Evolutionary conservation across 176 grass and related monocot species (phyloP).

Genomic region (Carex kokanica): DNA sequence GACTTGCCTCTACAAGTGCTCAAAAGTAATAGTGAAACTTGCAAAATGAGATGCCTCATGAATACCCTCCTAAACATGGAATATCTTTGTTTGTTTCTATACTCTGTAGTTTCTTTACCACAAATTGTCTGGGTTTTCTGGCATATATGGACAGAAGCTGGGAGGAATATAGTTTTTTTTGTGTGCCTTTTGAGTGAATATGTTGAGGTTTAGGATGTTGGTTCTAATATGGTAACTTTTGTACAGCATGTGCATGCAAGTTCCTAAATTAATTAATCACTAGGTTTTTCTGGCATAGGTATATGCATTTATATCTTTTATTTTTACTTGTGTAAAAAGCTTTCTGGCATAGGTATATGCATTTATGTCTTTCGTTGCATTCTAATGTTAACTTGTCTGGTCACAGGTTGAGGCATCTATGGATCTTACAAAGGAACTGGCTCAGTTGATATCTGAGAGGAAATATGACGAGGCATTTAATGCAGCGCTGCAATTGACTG

Average conservation of each 20-base stretch:
- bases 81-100: neutral
- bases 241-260: neutral
- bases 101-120: neutral
- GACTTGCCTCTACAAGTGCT: neutral
- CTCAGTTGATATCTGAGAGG: conserved; percentile 54
- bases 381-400: conserved; percentile 21
- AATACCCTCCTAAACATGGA: conserved; percentile 3
- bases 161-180: neutral
- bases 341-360: no score
- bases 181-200: neutral
- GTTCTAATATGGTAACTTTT: neutral
- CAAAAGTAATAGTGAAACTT: neutral
- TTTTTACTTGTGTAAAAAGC: neutral
- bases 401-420: conserved; percentile 64
- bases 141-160: neutral
- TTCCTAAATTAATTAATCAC: neutral
- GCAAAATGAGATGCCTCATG: neutral
- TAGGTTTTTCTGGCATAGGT: neutral
- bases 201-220: neutral
- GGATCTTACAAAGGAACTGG: conserved; percentile 67
- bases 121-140: neutral
- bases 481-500: conserved; percentile 83
- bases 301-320: neutral
- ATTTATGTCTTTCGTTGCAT: no score
- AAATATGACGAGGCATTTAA: conserved; percentile 92